Evolutionary conservation across 345 rosid genomes (phyloP), one percentile per base, ranked within the genome.

Genomic region (Rhizophora mangle): DNA sequence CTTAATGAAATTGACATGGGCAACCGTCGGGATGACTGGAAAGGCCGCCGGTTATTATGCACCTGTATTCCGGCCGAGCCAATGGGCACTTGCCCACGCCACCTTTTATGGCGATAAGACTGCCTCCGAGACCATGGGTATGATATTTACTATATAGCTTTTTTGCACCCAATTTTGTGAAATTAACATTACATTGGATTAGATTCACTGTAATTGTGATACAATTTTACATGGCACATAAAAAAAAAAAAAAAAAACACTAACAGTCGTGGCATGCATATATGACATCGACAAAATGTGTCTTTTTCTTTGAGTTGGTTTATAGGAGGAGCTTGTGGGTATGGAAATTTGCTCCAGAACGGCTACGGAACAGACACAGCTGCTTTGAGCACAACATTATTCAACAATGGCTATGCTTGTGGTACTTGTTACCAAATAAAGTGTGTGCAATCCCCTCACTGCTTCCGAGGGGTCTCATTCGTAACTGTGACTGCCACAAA

Each of bases 321-420:
- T 34, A 21, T 39, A 88, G 98, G 97, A 60, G 97, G 98, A 46
- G 96, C 97, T 43, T 93, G 98, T 77, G 98, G 93, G 21, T 93
- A 89, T 55, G 93, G 93, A 21, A 84, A 93, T 69, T 60, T 93
- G 70, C 71, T 87, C 62, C 47, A 69, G 26, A 89, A 78, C 4
- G 93, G 97, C 4, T 93, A 89, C 22, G 89, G 89, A 4, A 89
- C 87, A 22, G 74, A 78, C 64, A 93, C 96, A 1, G 85, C 76
- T 4, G 98, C 98, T 8, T 53, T 93, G 63, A 90, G 97, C 83
- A 78, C 97, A 0, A 74, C 79, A 1, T 36, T 93, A 61, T 90
- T 93, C 79, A 85, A 87, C 76, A 76, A 82, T n/a, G 98, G 98
- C 20, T 84, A 80, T 60, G 80, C 86, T 0, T 93, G 98, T 22